Evolutionary conservation across 2,329 filamentous ascomycete species (phyloP), one percentile per base, ranked within the genome.

Genomic region (Biscogniauxia sp.): DNA sequence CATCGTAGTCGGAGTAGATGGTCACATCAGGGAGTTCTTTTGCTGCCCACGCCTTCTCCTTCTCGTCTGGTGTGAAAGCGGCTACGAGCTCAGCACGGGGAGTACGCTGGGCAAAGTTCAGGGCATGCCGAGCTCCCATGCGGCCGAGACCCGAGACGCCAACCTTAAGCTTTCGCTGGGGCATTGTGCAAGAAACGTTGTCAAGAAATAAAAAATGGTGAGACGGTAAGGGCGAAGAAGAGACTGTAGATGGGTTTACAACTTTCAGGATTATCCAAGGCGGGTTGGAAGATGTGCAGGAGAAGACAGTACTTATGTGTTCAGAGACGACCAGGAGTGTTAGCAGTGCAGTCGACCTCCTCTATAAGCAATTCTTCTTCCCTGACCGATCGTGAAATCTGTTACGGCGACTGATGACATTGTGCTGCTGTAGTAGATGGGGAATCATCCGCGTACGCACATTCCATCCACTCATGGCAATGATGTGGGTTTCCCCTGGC

Each of bases 31-130:
- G 8, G 76, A 82, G 74, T 63, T 80, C 70, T 61, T 74, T 65
- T 56, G 73, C 72, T 8, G 77, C 81, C 37, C 37, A 45, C 2
- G 15, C 68, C 13, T 79, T 71, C 66, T 82, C 80, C 1, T 69
- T 68, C 5, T 73, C 66, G 53, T 81, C 80, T 7, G 79, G 79
- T 4, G 78, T 78, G 68, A 77, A 82, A 45, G 78, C 81, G 58
- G 80, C 81, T 26, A 82, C 78, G 28, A 84, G 76, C 55, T 81
- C 37, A 17, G 37, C 37, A 45, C 37, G 37, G 37, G 37, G 37
- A 7, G 37, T 45, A n/a, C 37, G 37, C 2, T 45, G 11, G 15
- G 37, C 37, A 6, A 45, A 45, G 37, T 45, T 45, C 37, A 45
- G 7, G 37, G 37, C 37, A n/a, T 45, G 49, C 11, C 37, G 11